Evolutionary conservation across 2,329 filamentous ascomycete species (phyloP), one percentile per base, ranked within the genome.

Genomic region (Rasamsonia emersonii): DNA sequence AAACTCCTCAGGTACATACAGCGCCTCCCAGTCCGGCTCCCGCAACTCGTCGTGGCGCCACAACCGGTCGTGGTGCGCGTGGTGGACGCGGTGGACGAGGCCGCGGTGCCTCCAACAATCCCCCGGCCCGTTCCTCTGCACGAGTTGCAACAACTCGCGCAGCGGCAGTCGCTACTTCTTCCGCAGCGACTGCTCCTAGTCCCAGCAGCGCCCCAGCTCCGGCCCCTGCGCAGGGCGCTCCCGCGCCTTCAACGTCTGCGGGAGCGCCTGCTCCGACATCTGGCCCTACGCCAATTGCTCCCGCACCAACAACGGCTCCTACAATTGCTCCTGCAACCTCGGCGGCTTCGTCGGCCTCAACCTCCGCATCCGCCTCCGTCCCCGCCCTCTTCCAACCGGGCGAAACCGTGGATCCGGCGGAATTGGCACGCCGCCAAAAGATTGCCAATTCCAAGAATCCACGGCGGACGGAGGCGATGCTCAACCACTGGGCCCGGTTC

Each of bases 401-500:
- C 9, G 51, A 52, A 13, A 37, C 45, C 9, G 27, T 55, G 15
- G 50, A 51, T 21, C 36, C 47, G 9, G 39, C 39, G 3, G 57
- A 59, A 26, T 40, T 54, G 18, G 53, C 51, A 11, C 52, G 55
- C 28, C 55, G 48, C 11, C 44, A 55, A 29, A 61, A 62, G 39
- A 62, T 64, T 25, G 47, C 50, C 25, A 59, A 62, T 33, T 62
- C 60, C 13, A 62, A 63, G 43, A 63, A 64, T 29, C 60, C 60
- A 4, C 61, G 60, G 36, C 51, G 60, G 17, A 64, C 60, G 6
- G 58, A 62, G 40, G 60, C 60, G 25, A 64, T 64, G 60, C 51
- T 64, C 16, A 57, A 62, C 36, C 60, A 64, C 40, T 64, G 60
- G 60, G 56, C 51, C 13, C 56, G 59, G 15, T 64, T 63, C 46